These are phyloP conservation scores for Bretziella fagacearum DNA, from an alignment of 2,329 filamentous ascomycete genomes.

Conservation along the genomic window DNA sequence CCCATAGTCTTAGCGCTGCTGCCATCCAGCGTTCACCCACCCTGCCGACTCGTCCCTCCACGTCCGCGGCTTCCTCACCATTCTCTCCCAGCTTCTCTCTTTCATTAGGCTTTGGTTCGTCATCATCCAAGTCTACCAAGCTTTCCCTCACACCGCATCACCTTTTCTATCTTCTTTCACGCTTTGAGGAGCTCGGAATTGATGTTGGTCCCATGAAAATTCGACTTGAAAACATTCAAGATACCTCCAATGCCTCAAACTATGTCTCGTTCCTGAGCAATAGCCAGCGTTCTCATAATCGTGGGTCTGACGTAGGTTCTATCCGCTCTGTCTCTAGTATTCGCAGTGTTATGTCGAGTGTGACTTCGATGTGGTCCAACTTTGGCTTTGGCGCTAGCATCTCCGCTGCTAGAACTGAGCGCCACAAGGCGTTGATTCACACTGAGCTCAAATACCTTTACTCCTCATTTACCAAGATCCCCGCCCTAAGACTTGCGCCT, in stretches of 20 bases:
- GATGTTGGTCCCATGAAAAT: constrained; percentile 92
- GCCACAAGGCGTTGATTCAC: constrained; percentile 70
- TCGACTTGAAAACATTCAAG: constrained; percentile 83
- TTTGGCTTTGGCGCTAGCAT: constrained; percentile 69
- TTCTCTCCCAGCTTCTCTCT: constrained; percentile 77
- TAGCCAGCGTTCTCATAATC: constrained; percentile 62
- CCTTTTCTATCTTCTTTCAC: constrained; percentile 86
- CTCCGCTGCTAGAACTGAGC: constrained; percentile 67
- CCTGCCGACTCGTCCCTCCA: constrained; percentile 43
- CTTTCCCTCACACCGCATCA: constrained; percentile 89
- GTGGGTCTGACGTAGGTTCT: constrained; percentile 69
- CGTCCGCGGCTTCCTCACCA: constrained; percentile 51
- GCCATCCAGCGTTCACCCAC: constrained; percentile 36
- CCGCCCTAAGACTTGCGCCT: constrained; percentile 74
- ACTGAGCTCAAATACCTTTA: constrained; percentile 91
- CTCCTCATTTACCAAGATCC: constrained; percentile 96
- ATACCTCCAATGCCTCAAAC: constrained; percentile 68
- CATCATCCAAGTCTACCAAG: constrained; percentile 74
- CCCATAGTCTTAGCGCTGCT: constrained; percentile 44
- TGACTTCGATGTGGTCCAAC: constrained; percentile 83
- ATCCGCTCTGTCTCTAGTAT: constrained; percentile 94
- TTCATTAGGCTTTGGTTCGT: constrained; percentile 70
- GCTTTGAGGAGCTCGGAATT: constrained; percentile 84
- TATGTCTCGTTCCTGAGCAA: constrained; percentile 92
- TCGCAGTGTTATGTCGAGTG: constrained; percentile 90